Percentiles rank a stretch among this genome's conserved stretches.
phyloP scores from a whole-genome alignment of 2,329 filamentous ascomycete genomes.

The Pseudocercospora eumusae region DNA sequence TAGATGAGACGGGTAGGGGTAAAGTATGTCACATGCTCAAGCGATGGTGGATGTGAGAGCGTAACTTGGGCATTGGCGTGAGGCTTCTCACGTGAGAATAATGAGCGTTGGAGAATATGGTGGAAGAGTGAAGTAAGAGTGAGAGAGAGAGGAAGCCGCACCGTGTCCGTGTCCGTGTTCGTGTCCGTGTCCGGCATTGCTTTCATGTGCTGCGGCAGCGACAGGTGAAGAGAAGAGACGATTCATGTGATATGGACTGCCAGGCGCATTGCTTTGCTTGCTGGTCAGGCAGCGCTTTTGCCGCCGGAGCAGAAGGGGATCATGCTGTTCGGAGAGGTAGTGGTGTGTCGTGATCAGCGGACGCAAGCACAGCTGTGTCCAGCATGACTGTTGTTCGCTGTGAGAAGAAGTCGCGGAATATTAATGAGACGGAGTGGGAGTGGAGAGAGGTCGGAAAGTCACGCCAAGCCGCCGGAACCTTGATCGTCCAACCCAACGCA shows the following conservation, averaged over 20 bases:
- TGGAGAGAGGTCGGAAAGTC: background rate
- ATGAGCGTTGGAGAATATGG: background rate
- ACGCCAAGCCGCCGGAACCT: background rate
- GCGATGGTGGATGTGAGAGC: background rate
- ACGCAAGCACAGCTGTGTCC: background rate
- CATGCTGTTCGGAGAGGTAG: background rate
- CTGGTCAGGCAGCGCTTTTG: conserved; percentile 1
- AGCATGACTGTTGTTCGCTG: background rate
- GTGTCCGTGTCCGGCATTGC: background rate
- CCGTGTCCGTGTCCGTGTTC: conserved; percentile 5
- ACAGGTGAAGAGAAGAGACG: background rate
- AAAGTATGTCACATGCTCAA: background rate
- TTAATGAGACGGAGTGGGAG: background rate
- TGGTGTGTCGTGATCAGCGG: background rate
- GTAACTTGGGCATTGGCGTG: background rate
- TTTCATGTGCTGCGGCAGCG: background rate
- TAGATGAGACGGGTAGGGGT: background rate
- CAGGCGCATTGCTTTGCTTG: background rate
- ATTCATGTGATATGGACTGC: background rate
- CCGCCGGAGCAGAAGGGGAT: background rate
- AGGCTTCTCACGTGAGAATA: too few relatives aligned
- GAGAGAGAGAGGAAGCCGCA: conserved; percentile 3
- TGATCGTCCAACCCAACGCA: too few relatives aligned
- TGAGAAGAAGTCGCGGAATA: background rate
- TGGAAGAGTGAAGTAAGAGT: conserved; percentile 1